Conservation (phyloP, 768 basidiomycete genomes). For the Amanita muscaria region DNA sequence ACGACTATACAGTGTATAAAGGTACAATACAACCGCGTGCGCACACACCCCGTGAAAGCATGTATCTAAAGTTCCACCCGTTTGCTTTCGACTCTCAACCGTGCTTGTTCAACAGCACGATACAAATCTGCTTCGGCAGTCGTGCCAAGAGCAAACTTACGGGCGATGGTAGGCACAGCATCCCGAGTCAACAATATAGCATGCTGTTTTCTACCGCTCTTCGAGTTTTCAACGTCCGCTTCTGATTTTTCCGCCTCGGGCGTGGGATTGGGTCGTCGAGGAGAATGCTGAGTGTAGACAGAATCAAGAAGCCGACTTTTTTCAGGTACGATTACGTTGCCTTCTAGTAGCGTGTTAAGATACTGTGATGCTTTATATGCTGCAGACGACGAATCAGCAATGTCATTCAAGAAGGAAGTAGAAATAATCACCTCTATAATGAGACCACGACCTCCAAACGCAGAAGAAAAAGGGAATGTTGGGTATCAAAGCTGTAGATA, state of each 20-base stretch:
- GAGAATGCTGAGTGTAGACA: constrained; percentile 33
- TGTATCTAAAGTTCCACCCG: constrained; percentile 5
- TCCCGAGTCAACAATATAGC: constrained; percentile 41
- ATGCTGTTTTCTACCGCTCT: constrained; percentile 13
- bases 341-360: constrained; percentile 49
- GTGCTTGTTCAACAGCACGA: constrained; percentile 58
- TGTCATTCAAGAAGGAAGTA: not conserved
- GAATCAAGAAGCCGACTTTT: constrained; percentile 45
- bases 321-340: constrained; percentile 47
- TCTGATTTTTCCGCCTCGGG: not conserved
- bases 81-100: constrained; percentile 22
- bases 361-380: constrained; percentile 67
- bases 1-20: no score
- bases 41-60: no score
- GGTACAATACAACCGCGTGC: no score
- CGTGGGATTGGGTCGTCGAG: constrained; percentile 1
- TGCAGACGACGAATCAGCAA: constrained; percentile 15
- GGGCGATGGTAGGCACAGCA: constrained; percentile 43
- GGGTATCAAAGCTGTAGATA: constrained; percentile 57
- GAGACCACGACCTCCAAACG: constrained; percentile 78
- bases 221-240: constrained; percentile 7
- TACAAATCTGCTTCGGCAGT: constrained; percentile 42
- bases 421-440: constrained; percentile 53
- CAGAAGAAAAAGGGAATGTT: constrained; percentile 85
- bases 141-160: constrained; percentile 35